These are phyloP conservation scores for Trichoderma sp. DNA, from an alignment of 2,329 filamentous ascomycete species.

Conservation along the genomic window DNA sequence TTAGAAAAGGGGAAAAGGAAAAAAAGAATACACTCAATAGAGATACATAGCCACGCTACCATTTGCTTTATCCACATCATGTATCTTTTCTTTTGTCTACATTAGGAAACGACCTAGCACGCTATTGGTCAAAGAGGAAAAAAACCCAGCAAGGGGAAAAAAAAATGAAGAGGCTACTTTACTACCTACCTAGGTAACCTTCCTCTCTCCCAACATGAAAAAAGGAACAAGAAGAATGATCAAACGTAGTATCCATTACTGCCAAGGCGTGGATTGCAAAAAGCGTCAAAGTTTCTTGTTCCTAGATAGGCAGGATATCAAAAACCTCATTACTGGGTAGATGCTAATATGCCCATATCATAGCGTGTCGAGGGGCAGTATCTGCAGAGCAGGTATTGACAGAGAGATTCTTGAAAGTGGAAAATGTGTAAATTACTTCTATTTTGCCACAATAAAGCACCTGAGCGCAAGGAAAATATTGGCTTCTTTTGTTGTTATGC, in stretches of 20 bases:
- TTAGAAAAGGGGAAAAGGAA: too few species aligned
- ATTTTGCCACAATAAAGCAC: too few species aligned
- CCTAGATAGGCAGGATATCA: background rate
- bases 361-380: too few species aligned
- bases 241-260: background rate
- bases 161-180: background rate
- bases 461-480: too few species aligned
- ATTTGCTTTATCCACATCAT: background rate
- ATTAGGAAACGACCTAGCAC: constrained; percentile 4
- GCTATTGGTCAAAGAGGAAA: constrained; percentile 3
- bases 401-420: too few species aligned
- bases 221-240: background rate
- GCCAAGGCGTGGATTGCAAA: background rate
- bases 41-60: background rate
- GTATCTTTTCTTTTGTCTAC: background rate
- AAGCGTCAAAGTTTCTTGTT: background rate
- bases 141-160: background rate
- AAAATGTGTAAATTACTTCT: too few species aligned
- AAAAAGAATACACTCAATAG: background rate
- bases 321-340: background rate
- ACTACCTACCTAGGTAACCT: too few species aligned
- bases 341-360: background rate
- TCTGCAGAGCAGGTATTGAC: background rate
- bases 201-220: too few species aligned
- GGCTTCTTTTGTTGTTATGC: too few species aligned